A percentile compares a stretch with the other conserved stretches of the same genome.
Conservation (phyloP, 495 filamentous ascomycete species). For the Xylaria nigripes region DNA sequence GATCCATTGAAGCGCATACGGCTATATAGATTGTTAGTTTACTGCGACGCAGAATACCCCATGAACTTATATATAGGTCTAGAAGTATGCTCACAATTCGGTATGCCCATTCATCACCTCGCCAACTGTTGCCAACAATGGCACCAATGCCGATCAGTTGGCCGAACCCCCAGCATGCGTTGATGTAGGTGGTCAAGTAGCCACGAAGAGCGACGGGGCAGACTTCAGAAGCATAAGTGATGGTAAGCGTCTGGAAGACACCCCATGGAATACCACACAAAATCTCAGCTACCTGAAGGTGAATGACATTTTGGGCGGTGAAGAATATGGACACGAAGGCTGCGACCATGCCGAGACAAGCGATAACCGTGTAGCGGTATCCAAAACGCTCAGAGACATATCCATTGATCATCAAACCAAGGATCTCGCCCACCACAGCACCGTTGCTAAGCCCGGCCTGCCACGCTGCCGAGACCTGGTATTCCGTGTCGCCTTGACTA, state of each 20-base stretch:
- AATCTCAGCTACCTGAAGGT: slow-evolving; percentile 65
- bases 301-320: slow-evolving; percentile 60
- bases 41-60: not conserved
- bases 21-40: slow-evolving; percentile 24
- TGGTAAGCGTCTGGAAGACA: slow-evolving; percentile 69
- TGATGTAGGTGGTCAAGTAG: slow-evolving; percentile 73
- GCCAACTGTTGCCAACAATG: slow-evolving; percentile 52
- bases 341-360: slow-evolving; percentile 54
- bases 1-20: slow-evolving; percentile 77
- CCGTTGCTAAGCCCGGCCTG: slow-evolving; percentile 66
- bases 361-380: slow-evolving; percentile 63
- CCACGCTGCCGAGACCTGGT: slow-evolving; percentile 66
- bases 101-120: slow-evolving; percentile 52
- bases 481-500: slow-evolving; percentile 42
- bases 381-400: slow-evolving; percentile 68
- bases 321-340: slow-evolving; percentile 71
- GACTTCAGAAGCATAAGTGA: slow-evolving; percentile 76
- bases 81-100: slow-evolving; percentile 34
- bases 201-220: slow-evolving; percentile 63
- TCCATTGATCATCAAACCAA: slow-evolving; percentile 70
- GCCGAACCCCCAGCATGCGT: slow-evolving; percentile 74
- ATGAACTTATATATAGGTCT: not conserved
- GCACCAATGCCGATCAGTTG: slow-evolving; percentile 70
- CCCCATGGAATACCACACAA: slow-evolving; percentile 73
- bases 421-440: slow-evolving; percentile 54